phyloP scores from a whole-genome alignment of 306 rosid species.

The Cicer chorassanicum region DNA sequence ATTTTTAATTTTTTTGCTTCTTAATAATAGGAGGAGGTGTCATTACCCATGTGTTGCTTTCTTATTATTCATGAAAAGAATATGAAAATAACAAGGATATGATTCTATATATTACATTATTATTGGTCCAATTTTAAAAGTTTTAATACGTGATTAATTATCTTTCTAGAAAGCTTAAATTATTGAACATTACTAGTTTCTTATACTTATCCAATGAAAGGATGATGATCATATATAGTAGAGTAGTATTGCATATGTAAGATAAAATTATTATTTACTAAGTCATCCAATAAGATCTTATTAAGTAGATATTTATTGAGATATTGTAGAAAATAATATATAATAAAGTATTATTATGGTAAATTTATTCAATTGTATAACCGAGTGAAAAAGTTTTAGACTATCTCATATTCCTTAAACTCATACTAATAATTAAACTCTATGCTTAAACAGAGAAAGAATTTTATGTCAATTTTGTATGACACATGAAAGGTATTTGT shows the following conservation, averaged over 20 bases:
- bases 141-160: neutral
- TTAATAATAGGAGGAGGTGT: constrained; percentile 33
- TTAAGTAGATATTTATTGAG: neutral
- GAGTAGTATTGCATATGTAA: neutral
- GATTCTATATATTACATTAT: neutral
- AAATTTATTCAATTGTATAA: neutral
- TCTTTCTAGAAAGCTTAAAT: constrained; percentile 7
- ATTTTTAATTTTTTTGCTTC: constrained; percentile 33
- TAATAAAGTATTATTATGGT: too few relatives aligned
- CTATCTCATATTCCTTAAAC: neutral
- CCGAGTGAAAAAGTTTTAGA: neutral
- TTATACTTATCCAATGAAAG: constrained; percentile 13
- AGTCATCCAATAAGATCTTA: neutral
- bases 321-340: too few relatives aligned
- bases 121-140: neutral
- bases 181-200: constrained; percentile 5
- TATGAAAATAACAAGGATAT: neutral
- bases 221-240: neutral
- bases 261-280: neutral
- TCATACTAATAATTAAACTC: neutral
- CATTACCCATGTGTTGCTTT: constrained; percentile 26
- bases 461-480: constrained; percentile 3
- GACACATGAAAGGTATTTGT: constrained; percentile 26
- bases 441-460: neutral
- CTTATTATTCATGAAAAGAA: constrained; percentile 3